Evolutionary conservation across 2,329 filamentous ascomycete species (phyloP), one percentile per base, ranked within the genome.

Genomic region (Colletotrichum cordylinicola): DNA sequence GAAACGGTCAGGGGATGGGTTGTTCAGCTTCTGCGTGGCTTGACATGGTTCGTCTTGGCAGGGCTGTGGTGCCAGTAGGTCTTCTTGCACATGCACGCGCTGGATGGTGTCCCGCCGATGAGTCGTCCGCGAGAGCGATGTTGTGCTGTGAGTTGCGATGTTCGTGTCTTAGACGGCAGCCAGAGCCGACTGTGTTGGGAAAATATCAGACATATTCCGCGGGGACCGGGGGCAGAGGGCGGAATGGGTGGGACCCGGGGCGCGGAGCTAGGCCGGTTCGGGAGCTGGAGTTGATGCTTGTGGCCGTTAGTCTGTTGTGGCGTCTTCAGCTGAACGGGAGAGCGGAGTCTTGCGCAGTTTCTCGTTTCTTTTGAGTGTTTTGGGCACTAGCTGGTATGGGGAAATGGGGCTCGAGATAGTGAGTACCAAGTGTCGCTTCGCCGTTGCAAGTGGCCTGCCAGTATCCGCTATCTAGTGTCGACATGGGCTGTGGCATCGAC

Each of bases 241-340:
- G 73, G 70, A 69, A 75, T 61, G 70, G 33, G 56, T 61, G 73
- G 73, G 7, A 10, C 61, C 62, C 61, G 29, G 56, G 27, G 43
- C 39, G 39, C 56, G 69, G 64, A 70, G 27, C 73, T 75, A 75
- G 56, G 70, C 73, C 73, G 73, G 56, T 75, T 75, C 73, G 64
- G 73, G 73, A n/a, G 27, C 29, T 37, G n/a, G n/a, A 18, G 33
- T 52, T 31, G 69, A 56, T 35, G 55, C 62, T 39, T 56, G 55
- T 58, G 43, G 27, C 68, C 60, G 35, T 58, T 75, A 75, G 70
- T 60, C 43, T 39, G 37, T 7, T 62, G 72, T 72, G 62, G 72
- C 72, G 69, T 62, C 52, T 67, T 75, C 62, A 75, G 72, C 72
- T 75, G 69, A 72, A 21, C 33, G 39, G 62, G 39, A 67, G 27